Conservation (phyloP, 805 yeast genomes). For the Nakazawaea laoshanensis region DNA sequence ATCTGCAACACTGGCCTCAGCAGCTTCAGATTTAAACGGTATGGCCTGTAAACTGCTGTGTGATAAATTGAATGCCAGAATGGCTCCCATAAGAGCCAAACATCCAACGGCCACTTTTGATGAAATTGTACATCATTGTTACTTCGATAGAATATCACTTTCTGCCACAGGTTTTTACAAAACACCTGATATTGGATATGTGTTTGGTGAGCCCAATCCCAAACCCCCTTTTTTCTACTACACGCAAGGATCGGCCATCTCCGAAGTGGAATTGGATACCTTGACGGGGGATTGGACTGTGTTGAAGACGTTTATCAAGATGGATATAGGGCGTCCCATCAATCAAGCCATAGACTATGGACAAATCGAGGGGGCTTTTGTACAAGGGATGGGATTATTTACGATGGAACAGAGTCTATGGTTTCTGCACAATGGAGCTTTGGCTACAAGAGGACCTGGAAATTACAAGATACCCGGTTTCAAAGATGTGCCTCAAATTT, state of each 20-base stretch:
- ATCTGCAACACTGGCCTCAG: constrained; percentile 41
- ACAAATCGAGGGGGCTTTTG: constrained; percentile 41
- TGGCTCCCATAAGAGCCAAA: constrained; percentile 27
- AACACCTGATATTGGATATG: constrained; percentile 39
- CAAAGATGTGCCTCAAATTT: constrained; percentile 36
- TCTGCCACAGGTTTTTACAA: constrained; percentile 42
- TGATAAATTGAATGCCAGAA: constrained; percentile 31
- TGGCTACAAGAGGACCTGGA: constrained; percentile 41
- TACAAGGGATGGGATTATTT: constrained; percentile 41
- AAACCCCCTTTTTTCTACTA: constrained; percentile 36
- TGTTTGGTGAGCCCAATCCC: constrained; percentile 31
- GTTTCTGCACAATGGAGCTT: constrained; percentile 29
- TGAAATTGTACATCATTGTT: constrained; percentile 31
- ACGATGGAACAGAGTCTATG: constrained; percentile 40
- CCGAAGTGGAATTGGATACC: constrained; percentile 35
- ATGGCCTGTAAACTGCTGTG: constrained; percentile 41
- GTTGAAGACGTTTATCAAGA: constrained; percentile 31
- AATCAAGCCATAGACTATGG: constrained; percentile 43
- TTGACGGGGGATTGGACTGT: constrained; percentile 40
- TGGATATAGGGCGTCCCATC: constrained; percentile 40
- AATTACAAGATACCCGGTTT: constrained; percentile 42
- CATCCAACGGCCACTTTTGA: constrained; percentile 30
- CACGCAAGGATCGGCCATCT: constrained; percentile 36
- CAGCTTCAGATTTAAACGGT: constrained; percentile 40
- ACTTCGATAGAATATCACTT: constrained; percentile 34